phyloP scores from a whole-genome alignment of 139 green algal genomes.

The Closterium sp. region DNA sequence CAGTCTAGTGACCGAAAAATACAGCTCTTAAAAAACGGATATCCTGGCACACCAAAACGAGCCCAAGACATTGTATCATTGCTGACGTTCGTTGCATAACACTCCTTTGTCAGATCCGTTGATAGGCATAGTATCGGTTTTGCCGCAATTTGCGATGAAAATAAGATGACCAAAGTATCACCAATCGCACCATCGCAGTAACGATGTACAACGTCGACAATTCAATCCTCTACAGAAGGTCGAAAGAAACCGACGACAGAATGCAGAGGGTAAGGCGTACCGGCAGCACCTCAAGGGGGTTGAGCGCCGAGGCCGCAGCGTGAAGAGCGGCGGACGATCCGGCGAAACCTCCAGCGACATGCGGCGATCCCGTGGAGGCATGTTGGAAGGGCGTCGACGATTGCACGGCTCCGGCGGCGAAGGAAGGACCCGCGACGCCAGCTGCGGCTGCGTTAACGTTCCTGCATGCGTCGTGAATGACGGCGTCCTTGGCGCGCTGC shows the following conservation, averaged over 20 bases:
- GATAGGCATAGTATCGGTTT: too few relatives aligned
- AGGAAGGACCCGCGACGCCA: background rate
- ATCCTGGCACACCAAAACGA: too few relatives aligned
- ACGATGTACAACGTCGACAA: too few relatives aligned
- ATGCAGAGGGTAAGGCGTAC: background rate
- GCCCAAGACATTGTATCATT: too few relatives aligned
- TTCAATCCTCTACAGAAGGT: too few relatives aligned
- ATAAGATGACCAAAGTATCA: too few relatives aligned
- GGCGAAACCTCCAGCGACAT: background rate
- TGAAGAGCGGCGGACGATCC: background rate
- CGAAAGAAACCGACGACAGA: too few relatives aligned
- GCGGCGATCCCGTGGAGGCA: background rate
- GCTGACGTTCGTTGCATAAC: too few relatives aligned
- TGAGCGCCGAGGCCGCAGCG: background rate
- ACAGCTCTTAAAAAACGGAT: too few relatives aligned
- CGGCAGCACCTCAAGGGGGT: background rate
- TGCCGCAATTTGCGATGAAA: too few relatives aligned
- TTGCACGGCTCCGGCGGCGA: background rate
- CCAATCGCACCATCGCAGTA: background rate
- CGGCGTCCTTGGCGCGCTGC: background rate
- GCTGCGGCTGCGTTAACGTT: background rate
- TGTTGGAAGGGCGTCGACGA: background rate
- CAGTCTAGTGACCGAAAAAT: too few relatives aligned
- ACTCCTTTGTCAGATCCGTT: too few relatives aligned
- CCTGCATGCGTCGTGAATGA: background rate